Percentiles rank a stretch among this genome's conserved stretches.
phyloP scores from a whole-genome alignment of 495 filamentous ascomycete species.

The Penicillium pancosmium region DNA sequence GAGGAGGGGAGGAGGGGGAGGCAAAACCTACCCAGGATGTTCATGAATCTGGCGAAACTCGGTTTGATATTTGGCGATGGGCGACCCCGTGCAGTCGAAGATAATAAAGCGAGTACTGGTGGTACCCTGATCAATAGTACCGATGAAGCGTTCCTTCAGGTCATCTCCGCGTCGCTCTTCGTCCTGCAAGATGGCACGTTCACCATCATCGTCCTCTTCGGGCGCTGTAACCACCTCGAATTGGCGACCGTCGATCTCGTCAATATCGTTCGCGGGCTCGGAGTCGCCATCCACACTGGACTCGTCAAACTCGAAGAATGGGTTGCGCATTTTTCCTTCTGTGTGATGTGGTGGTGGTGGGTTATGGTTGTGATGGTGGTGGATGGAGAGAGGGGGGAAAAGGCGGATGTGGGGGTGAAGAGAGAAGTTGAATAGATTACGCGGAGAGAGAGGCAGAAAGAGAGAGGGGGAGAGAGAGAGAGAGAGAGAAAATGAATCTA shows the following conservation, averaged over 20 bases:
- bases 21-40: slow-evolving; percentile 74
- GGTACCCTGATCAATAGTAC: slow-evolving; percentile 88
- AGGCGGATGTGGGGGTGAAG: slow-evolving; percentile 4
- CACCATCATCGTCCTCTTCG: slow-evolving; percentile 38
- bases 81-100: slow-evolving; percentile 78
- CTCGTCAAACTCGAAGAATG: slow-evolving; percentile 46
- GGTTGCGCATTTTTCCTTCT: slow-evolving; percentile 38
- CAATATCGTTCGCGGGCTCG: slow-evolving; percentile 29
- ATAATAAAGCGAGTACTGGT: slow-evolving; percentile 93
- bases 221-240: slow-evolving; percentile 32
- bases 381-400: background rate
- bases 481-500: slow-evolving; percentile 15
- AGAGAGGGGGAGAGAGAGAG: slow-evolving; percentile 19
- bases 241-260: slow-evolving; percentile 19
- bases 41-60: slow-evolving; percentile 91
- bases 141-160: slow-evolving; percentile 58
- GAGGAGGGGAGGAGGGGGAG: slow-evolving; percentile 3
- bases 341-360: slow-evolving; percentile 3
- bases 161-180: slow-evolving; percentile 36
- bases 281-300: slow-evolving; percentile 39
- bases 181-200: slow-evolving; percentile 47
- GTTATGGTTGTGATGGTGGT: background rate
- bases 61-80: slow-evolving; percentile 84
- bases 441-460: slow-evolving; percentile 14
- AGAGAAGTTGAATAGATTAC: slow-evolving; percentile 13